Percentiles rank a stretch among this genome's conserved stretches.
phyloP scores from a whole-genome alignment of 805 yeast genomes.

The Schwanniomyces vanrijiae region DNA sequence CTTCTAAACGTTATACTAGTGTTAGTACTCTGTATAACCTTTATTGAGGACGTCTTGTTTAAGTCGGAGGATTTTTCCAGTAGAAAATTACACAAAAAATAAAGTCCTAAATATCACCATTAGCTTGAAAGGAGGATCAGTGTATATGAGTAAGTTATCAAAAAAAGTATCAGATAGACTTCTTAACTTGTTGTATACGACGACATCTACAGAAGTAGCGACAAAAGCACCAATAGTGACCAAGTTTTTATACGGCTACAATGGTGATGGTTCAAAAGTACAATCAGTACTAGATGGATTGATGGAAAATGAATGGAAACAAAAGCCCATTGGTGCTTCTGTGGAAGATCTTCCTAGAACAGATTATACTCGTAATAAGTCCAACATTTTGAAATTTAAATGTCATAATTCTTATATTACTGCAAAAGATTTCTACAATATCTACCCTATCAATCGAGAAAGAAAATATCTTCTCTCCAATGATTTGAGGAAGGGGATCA shows the following conservation, averaged over 20 bases:
- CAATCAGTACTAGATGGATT: conserved; percentile 27
- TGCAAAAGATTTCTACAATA: conserved; percentile 37
- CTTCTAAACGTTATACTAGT: not conserved
- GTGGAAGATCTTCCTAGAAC: conserved; percentile 18
- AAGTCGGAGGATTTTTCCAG: conserved; percentile 1
- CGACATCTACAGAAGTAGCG: conserved; percentile 27
- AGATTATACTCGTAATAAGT: conserved; percentile 3
- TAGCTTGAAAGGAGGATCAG: not conserved
- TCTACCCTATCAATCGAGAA: conserved; percentile 36
- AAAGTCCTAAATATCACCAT: not conserved
- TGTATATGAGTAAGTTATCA: conserved; percentile 10
- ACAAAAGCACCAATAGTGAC: conserved; percentile 27
- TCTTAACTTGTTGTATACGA: conserved; percentile 28
- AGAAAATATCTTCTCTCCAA: conserved; percentile 24
- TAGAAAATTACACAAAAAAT: not conserved
- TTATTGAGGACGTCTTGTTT: not conserved
- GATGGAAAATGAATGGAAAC: conserved; percentile 30
- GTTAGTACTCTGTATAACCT: not conserved
- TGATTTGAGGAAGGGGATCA: conserved; percentile 19
- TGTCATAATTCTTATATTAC: conserved; percentile 38
- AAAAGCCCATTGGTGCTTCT: conserved; percentile 26
- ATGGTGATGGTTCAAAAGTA: conserved; percentile 4
- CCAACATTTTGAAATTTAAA: conserved; percentile 38
- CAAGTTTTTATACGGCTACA: conserved; percentile 23
- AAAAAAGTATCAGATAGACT: conserved; percentile 24